A percentile compares a stretch with the other conserved stretches of the same genome.
These are phyloP conservation scores for Pestalotiopsis sp. DNA, from an alignment of 2,329 filamentous ascomycete species.

Conservation along the genomic window DNA sequence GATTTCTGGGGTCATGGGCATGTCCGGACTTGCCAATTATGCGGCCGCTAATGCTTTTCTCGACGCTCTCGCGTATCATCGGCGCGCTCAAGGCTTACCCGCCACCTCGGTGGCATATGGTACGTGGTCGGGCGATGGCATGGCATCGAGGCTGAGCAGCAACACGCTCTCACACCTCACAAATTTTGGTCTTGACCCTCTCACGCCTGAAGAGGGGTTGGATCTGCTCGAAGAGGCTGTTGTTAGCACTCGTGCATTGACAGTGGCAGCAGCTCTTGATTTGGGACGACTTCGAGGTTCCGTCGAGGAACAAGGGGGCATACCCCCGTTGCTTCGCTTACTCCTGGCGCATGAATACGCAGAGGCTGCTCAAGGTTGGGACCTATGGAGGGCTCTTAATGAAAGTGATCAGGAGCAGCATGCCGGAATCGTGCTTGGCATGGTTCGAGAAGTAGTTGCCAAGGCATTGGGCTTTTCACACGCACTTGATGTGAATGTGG, in stretches of 20 bases:
- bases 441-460: slow-evolving; percentile 26
- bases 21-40: slow-evolving; percentile 27
- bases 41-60: slow-evolving; percentile 29
- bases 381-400: slow-evolving; percentile 19
- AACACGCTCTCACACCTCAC: slow-evolving; percentile 23
- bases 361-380: slow-evolving; percentile 7
- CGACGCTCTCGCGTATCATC: slow-evolving; percentile 25
- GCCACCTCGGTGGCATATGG: slow-evolving; percentile 31
- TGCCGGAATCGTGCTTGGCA: slow-evolving; percentile 21
- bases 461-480: slow-evolving; percentile 25
- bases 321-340: slow-evolving; percentile 22
- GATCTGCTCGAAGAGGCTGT: slow-evolving; percentile 24
- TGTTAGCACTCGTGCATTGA: slow-evolving; percentile 20
- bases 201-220: slow-evolving; percentile 22
- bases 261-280: slow-evolving; percentile 27
- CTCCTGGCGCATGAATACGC: slow-evolving; percentile 17
- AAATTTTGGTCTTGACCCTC: slow-evolving; percentile 26
- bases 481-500: slow-evolving; percentile 23
- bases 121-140: slow-evolving; percentile 30
- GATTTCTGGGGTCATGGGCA: slow-evolving; percentile 30
- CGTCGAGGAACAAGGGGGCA: slow-evolving; percentile 22
- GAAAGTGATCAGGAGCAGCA: slow-evolving; percentile 22
- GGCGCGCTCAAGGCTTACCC: slow-evolving; percentile 22
- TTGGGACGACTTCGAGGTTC: slow-evolving; percentile 23
- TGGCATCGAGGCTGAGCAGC: slow-evolving; percentile 24